Conservation (phyloP, 371 early-diverging fungal genomes). For the Syncephalastrum contaminatum region DNA sequence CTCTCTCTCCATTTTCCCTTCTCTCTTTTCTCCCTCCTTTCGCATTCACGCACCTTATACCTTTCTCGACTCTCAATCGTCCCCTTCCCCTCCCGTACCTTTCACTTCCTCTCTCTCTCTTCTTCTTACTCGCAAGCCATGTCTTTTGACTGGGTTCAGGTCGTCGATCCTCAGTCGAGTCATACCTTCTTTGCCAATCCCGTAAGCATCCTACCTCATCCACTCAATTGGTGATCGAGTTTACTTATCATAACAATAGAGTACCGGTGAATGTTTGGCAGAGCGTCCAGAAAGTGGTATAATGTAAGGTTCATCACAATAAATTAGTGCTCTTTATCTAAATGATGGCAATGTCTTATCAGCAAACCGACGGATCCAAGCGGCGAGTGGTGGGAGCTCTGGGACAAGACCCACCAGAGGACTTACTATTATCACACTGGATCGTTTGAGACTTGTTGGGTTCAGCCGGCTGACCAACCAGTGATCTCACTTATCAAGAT, state of each 20-base stretch:
- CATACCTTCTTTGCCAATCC: conserved; percentile 81
- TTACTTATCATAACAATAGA: conserved; percentile 15
- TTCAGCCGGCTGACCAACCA: conserved; percentile 65
- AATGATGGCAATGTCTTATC: background rate
- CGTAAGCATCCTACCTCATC: conserved; percentile 37
- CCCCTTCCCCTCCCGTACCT: background rate
- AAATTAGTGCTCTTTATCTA: conserved; percentile 6
- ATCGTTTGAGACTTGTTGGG: conserved; percentile 86
- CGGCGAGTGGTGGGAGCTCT: conserved; percentile 95
- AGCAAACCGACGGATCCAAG: conserved; percentile 48
- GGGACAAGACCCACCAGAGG: conserved; percentile 78
- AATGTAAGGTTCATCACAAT: conserved; percentile 38
- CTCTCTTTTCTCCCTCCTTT: conserved; percentile 8
- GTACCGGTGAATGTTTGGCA: conserved; percentile 65
- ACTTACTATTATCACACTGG: conserved; percentile 89
- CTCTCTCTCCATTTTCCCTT: conserved; percentile 6
- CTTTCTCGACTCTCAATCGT: background rate
- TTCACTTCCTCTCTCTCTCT: background rate
- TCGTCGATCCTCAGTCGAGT: conserved; percentile 79
- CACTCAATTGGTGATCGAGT: background rate
- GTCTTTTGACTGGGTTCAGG: conserved; percentile 68
- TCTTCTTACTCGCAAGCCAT: conserved; percentile 4
- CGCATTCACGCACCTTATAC: background rate
- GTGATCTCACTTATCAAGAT: conserved; percentile 79
- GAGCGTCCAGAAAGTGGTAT: conserved; percentile 35